Base-by-base conservation (phyloP, 208 protist genomes). In the Herpetomonas samuelpessoai region DNA sequence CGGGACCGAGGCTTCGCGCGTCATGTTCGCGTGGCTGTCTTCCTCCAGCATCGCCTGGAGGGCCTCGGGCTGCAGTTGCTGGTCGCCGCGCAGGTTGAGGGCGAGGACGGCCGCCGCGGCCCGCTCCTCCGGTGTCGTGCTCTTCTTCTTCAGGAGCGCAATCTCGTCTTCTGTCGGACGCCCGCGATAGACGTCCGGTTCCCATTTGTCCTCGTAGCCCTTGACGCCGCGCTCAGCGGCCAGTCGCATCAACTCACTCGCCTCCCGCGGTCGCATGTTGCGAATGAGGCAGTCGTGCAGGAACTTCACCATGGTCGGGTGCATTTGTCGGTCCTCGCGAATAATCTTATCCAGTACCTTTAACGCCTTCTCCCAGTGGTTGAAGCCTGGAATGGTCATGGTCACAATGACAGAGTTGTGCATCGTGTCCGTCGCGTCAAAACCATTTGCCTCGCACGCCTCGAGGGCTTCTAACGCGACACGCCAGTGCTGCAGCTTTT, bases 351-450 rank as follows among this genome's bases (percentile, higher is more conserved):
- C 29, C 0, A 96, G 68, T 30, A 92, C 64, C 18, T 60, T 29
- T 46, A 74, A 59, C 16, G 90, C 90, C 61, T 86, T 62, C 48
- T 80, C 65, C 87, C 90, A 96, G 60, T 87, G 75, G 61, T 96
- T 92, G 65, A 96, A 88, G 26, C 86, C 85, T 0, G 90, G 90
- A 16, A 94, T 93, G 0, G 80, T 88, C 76, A 88, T 83, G 25
- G 90, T 88, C n/a, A 94, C 79, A 26, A 93, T 81, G 31, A 83
- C 87, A 2, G 85, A 92, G 72, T 96, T 96, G 75, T 94, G 83
- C 90, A 96, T 96, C 1, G 90, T 93, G 68, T 93, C 90, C 7
- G 90, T 96, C 1, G 84, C 66, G 68, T 96, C 90, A 68, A 91
- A 96, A 4, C 90, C 90, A 60, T 96, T 96, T 6, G 69, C 85